Evolutionary conservation across 495 filamentous ascomycete genomes (phyloP).

Genomic region (Talaromyces liani): DNA sequence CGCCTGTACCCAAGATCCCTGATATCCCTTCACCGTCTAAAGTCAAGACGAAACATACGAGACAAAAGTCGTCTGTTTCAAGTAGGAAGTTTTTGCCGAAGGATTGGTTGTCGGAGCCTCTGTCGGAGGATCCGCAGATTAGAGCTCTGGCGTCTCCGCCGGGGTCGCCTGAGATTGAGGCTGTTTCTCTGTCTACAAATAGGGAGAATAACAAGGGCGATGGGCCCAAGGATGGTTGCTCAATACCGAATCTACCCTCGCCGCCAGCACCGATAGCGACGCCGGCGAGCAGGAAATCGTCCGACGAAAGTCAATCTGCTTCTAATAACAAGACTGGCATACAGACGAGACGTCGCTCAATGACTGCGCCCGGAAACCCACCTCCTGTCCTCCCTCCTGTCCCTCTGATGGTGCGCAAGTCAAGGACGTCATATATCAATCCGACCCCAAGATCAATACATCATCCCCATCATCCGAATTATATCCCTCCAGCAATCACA

Average conservation of each 20-base stretch:
- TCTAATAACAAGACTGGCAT: not conserved
- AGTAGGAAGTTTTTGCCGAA: conserved; percentile 34
- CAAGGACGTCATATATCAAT: conserved; percentile 18
- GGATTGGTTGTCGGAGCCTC: conserved; percentile 22
- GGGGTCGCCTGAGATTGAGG: conserved; percentile 13
- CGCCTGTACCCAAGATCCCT: conserved; percentile 16
- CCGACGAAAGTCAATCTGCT: not conserved
- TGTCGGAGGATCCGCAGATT: conserved; percentile 38
- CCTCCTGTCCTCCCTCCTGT: conserved; percentile 27
- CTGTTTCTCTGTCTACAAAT: not conserved
- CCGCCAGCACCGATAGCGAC: not conserved
- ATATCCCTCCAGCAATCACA: conserved; percentile 7
- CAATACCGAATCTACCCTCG: not conserved
- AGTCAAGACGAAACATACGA: conserved; percentile 18
- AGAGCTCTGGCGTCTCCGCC: conserved; percentile 26
- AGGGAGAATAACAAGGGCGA: conserved; percentile 27
- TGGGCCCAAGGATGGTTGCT: not conserved
- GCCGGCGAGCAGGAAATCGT: not conserved
- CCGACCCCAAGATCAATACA: conserved; percentile 16
- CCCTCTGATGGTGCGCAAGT: conserved; percentile 22
- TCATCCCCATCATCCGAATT: conserved; percentile 26
- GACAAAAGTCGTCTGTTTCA: conserved; percentile 32
- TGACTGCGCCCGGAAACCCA: conserved; percentile 15
- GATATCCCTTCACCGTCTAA: conserved; percentile 16
- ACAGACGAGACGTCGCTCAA: conserved; percentile 17